Evolutionary conservation across 2,329 filamentous ascomycete species (phyloP).

Genomic region (Colletotrichum lindemuthianum): DNA sequence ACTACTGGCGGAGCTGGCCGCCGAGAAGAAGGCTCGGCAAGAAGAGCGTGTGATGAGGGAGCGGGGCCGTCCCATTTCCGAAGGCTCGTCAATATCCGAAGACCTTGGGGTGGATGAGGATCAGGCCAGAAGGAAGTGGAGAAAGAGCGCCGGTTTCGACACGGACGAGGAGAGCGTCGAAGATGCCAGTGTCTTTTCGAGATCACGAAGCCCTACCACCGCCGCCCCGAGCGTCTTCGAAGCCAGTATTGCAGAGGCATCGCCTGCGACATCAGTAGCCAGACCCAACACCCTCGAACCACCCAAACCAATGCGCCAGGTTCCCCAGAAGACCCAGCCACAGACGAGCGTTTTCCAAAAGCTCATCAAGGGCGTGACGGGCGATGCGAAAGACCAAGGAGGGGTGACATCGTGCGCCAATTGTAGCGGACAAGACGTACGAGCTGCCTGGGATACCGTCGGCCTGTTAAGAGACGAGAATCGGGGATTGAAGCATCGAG

Average conservation of each 20-base stretch:
- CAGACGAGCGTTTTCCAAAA: slow-evolving; percentile 50
- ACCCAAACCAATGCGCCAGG: slow-evolving; percentile 2
- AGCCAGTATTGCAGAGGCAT: slow-evolving; percentile 35
- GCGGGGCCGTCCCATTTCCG: slow-evolving; percentile 43
- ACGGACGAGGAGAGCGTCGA: slow-evolving; percentile 64
- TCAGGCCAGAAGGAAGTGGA: slow-evolving; percentile 52
- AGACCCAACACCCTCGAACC: slow-evolving; percentile 35
- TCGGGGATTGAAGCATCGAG: slow-evolving; percentile 66
- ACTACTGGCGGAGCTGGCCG: slow-evolving; percentile 60
- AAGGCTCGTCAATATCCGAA: slow-evolving; percentile 58
- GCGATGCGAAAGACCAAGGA: slow-evolving; percentile 45
- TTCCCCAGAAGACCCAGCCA: slow-evolving; percentile 38
- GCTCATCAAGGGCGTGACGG: slow-evolving; percentile 54
- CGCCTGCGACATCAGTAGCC: slow-evolving; percentile 34
- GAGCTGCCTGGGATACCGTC: slow-evolving; percentile 74
- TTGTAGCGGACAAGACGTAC: slow-evolving; percentile 67
- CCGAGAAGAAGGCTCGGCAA: slow-evolving; percentile 58
- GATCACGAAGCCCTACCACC: slow-evolving; percentile 66
- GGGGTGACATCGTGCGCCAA: slow-evolving; percentile 57
- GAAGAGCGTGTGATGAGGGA: slow-evolving; percentile 50
- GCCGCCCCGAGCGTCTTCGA: slow-evolving; percentile 50
- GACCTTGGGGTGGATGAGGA: slow-evolving; percentile 66
- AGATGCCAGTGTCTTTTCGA: slow-evolving; percentile 68
- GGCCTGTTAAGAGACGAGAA: slow-evolving; percentile 71
- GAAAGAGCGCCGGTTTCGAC: slow-evolving; percentile 54